Percentiles rank a stretch among this genome's conserved stretches.
Conservation (phyloP, 352 stramenopile genomes). For the Phytophthora pisi region DNA sequence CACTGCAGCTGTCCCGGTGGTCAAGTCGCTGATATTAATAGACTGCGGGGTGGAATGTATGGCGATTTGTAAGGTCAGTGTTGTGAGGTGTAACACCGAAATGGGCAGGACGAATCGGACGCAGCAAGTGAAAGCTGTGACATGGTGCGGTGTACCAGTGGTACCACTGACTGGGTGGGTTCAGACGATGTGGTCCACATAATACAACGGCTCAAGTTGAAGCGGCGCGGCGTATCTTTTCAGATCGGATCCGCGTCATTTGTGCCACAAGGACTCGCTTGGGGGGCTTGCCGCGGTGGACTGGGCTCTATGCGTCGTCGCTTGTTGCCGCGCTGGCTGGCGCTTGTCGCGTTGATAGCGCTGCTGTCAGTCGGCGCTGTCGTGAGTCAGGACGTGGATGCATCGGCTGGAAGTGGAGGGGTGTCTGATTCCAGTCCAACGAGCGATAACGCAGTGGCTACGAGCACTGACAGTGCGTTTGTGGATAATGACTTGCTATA, state of each 20-base stretch:
- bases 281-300: background rate
- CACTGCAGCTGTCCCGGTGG: background rate
- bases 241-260: conserved; percentile 7
- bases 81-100: background rate
- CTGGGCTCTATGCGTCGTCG: background rate
- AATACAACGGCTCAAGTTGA: conserved; percentile 1
- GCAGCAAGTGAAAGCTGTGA: background rate
- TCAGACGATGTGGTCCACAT: too few species aligned
- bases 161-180: too few species aligned
- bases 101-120: background rate
- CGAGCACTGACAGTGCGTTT: conserved; percentile 9
- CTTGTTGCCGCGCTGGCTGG: background rate
- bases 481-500: background rate
- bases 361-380: conserved; percentile 7
- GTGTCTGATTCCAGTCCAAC: background rate
- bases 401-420: background rate
- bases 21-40: conserved; percentile 3
- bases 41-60: background rate
- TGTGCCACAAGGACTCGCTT: background rate
- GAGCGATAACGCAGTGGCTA: background rate
- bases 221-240: conserved; percentile 20
- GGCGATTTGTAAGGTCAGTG: background rate
- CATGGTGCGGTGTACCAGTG: background rate
- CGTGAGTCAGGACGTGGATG: conserved; percentile 10
- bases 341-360: background rate